These are phyloP conservation scores for Fusarium lyarnte DNA, from an alignment of 2,329 filamentous ascomycete genomes.

Conservation along the genomic window DNA sequence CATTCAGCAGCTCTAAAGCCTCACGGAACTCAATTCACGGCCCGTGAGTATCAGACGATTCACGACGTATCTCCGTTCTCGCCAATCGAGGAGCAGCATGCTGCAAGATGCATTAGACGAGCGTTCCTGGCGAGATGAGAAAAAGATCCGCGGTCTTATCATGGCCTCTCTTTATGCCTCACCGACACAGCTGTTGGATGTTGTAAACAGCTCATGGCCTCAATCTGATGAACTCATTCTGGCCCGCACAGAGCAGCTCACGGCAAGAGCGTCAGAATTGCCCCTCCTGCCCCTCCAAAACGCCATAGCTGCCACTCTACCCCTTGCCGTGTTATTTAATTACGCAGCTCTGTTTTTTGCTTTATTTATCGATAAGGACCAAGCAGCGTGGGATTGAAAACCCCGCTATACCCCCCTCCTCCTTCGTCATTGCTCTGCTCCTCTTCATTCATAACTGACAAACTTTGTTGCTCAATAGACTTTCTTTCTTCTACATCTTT, in stretches of 20 bases:
- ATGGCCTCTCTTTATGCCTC: conserved; percentile 34
- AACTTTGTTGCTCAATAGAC: conserved; percentile 38
- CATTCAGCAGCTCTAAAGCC: conserved; percentile 23
- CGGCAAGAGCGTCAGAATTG: conserved; percentile 27
- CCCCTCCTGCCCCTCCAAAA: conserved; percentile 31
- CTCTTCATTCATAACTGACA: conserved; percentile 38
- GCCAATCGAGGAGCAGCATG: conserved; percentile 37
- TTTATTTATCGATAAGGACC: conserved; percentile 41
- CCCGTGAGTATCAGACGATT: conserved; percentile 23
- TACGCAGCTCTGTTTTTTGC: conserved; percentile 14
- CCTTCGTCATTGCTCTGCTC: conserved; percentile 35
- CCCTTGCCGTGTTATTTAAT: conserved; percentile 24
- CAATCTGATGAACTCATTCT: conserved; percentile 38
- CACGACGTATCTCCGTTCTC: conserved; percentile 15
- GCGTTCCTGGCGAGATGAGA: conserved; percentile 21
- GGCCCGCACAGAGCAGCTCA: conserved; percentile 32
- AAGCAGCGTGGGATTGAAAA: conserved; percentile 36
- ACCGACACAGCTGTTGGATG: conserved; percentile 37
- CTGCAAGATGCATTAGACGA: conserved; percentile 33
- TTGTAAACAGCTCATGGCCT: conserved; percentile 39
- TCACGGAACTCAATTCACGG: conserved; percentile 13
- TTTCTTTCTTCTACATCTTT: conserved; percentile 22
- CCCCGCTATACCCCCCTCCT: conserved; percentile 39
- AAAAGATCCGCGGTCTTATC: conserved; percentile 32
- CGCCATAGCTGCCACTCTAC: conserved; percentile 14